phyloP scores from a whole-genome alignment of 768 basidiomycete species.

The Russula brevipes region DNA sequence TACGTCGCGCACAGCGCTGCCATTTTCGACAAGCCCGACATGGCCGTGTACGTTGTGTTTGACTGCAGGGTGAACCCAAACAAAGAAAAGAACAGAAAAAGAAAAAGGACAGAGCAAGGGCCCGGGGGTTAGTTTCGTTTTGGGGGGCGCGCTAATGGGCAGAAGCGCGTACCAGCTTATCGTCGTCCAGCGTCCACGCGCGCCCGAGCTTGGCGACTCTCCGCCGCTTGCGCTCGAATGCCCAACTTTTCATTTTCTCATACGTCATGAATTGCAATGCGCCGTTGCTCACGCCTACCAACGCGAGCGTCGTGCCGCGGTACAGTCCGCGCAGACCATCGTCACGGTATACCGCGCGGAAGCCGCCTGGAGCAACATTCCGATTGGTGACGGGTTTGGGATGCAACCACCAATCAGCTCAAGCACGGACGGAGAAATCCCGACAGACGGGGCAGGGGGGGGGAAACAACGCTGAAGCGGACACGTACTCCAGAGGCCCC shows the following conservation, averaged over 20 bases:
- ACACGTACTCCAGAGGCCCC: slow-evolving; percentile 66
- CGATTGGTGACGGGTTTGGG: neutral
- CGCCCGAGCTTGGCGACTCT: slow-evolving; percentile 56
- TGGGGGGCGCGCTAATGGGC: neutral
- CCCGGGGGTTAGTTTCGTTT: neutral
- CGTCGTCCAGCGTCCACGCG: slow-evolving; percentile 64
- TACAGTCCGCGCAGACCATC: slow-evolving; percentile 83
- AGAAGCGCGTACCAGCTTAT: slow-evolving; percentile 68
- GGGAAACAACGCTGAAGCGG: neutral
- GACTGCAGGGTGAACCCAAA: slow-evolving; percentile 47
- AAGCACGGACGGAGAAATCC: neutral
- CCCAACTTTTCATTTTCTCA: slow-evolving; percentile 91
- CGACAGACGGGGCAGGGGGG: too few species aligned
- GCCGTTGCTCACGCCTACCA: slow-evolving; percentile 91
- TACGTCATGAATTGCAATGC: slow-evolving; percentile 95
- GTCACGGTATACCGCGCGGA: slow-evolving; percentile 58
- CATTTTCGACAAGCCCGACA: slow-evolving; percentile 89
- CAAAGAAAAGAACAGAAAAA: slow-evolving; percentile 1
- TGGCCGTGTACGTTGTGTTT: slow-evolving; percentile 84
- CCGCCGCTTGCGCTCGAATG: slow-evolving; percentile 71
- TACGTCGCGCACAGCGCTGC: slow-evolving; percentile 82
- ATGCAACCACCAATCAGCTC: neutral
- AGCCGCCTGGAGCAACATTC: slow-evolving; percentile 49
- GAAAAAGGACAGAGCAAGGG: neutral
- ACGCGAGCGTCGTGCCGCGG: slow-evolving; percentile 79